Conservation (phyloP, 2,329 filamentous ascomycete species). For the Fusarium ramigenum region DNA sequence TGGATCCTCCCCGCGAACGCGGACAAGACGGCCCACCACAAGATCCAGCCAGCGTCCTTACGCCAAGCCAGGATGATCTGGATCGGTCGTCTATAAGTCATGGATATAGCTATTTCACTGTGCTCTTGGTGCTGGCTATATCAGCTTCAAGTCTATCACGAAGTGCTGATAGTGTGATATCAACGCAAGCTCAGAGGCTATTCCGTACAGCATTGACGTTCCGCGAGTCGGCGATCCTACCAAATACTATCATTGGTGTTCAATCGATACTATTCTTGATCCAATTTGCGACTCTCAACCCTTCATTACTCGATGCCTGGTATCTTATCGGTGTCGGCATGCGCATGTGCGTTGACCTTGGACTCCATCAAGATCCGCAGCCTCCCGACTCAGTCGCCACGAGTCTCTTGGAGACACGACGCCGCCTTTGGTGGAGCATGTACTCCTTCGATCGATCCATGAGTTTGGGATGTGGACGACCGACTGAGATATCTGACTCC, state of each 20-base stretch:
- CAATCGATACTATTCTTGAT: not conserved
- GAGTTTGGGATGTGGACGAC: constrained; percentile 7
- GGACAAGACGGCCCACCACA: not conserved
- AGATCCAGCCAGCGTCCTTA: not conserved
- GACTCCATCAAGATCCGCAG: not conserved
- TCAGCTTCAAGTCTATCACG: constrained; percentile 9
- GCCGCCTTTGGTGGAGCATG: constrained; percentile 10
- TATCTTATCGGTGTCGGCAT: constrained; percentile 10
- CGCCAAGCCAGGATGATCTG: not conserved
- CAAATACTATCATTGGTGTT: not conserved
- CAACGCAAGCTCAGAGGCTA: not conserved
- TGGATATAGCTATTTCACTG: not conserved
- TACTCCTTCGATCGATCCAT: constrained; percentile 13
- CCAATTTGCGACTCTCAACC: constrained; percentile 9
- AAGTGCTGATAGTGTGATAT: constrained; percentile 11
- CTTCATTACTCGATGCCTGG: constrained; percentile 1
- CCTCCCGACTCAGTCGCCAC: not conserved
- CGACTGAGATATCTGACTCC: constrained; percentile 4
- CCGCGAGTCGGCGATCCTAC: not conserved
- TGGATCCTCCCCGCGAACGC: not conserved
- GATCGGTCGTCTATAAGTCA: not conserved
- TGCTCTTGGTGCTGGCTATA: not conserved
- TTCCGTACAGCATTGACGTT: not conserved
- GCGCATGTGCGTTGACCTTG: constrained; percentile 17
- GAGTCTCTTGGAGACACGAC: not conserved